These are phyloP conservation scores for Metschnikowia borealis DNA, from an alignment of 805 yeast genomes.

Conservation along the genomic window DNA sequence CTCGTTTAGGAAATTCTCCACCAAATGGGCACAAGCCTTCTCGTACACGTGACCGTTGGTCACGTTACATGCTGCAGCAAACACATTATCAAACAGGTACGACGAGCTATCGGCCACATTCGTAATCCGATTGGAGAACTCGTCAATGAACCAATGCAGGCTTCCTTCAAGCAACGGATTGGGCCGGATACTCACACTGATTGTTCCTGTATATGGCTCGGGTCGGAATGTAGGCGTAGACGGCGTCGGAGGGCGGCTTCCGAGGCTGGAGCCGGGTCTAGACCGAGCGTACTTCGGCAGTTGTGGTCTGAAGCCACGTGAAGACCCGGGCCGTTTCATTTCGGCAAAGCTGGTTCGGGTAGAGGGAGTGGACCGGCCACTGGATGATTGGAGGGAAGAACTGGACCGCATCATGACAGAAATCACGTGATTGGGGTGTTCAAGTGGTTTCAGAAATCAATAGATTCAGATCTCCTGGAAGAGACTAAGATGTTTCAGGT, in stretches of 20 bases:
- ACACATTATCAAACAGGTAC: constrained; percentile 77
- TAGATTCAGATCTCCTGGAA: too few species aligned
- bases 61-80: constrained; percentile 42
- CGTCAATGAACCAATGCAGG: constrained; percentile 45
- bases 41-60: constrained; percentile 61
- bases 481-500: too few species aligned
- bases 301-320: constrained; percentile 28
- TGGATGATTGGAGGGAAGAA: constrained; percentile 15
- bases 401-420: constrained; percentile 14
- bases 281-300: constrained; percentile 29
- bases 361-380: constrained; percentile 17
- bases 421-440: too few species aligned
- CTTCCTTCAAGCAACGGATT: constrained; percentile 48
- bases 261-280: constrained; percentile 35
- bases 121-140: constrained; percentile 35
- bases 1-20: constrained; percentile 50
- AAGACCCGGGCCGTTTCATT: constrained; percentile 28
- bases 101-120: constrained; percentile 53
- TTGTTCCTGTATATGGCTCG: constrained; percentile 62
- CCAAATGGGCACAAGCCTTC: constrained; percentile 48
- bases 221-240: constrained; percentile 31
- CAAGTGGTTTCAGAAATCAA: too few species aligned
- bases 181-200: constrained; percentile 74
- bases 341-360: constrained; percentile 15
- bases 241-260: constrained; percentile 39